A percentile compares a stretch with the other conserved stretches of the same genome.
These are phyloP conservation scores for Cicer yamashitae DNA, from an alignment of 306 rosid species.

Conservation along the genomic window DNA sequence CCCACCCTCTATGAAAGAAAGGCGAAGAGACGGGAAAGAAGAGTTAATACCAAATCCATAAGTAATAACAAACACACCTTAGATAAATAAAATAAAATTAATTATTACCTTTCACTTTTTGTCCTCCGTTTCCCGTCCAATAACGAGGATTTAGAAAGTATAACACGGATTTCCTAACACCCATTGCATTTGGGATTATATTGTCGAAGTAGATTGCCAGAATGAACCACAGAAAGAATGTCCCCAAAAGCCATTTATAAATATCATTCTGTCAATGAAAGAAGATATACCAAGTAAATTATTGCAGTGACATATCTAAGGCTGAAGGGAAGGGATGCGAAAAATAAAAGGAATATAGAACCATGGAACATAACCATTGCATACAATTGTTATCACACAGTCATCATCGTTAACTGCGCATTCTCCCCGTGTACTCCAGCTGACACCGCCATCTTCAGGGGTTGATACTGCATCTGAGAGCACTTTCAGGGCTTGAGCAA, in stretches of 20 bases:
- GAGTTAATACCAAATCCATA: constrained; percentile 13
- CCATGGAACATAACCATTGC: constrained; percentile 34
- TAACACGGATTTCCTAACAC: constrained; percentile 76
- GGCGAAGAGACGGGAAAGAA: constrained; percentile 26
- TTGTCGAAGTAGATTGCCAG: constrained; percentile 90
- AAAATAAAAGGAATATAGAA: constrained; percentile 28
- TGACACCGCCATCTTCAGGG: constrained; percentile 64
- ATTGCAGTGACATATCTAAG: constrained; percentile 19
- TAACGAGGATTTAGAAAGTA: constrained; percentile 79
- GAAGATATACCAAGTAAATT: constrained; percentile 32
- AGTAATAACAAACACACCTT: constrained; percentile 30
- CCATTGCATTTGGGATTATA: constrained; percentile 82
- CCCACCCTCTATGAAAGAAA: constrained; percentile 68
- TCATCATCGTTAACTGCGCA: constrained; percentile 49
- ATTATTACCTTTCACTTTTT: constrained; percentile 69
- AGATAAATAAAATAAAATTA: constrained; percentile 1
- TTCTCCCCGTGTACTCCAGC: constrained; percentile 74
- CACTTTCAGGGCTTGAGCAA: constrained; percentile 64
- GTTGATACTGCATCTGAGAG: constrained; percentile 67
- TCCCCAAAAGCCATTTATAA: constrained; percentile 68
- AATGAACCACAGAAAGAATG: constrained; percentile 79
- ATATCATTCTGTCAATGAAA: constrained; percentile 68
- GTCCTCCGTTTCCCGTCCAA: constrained; percentile 79
- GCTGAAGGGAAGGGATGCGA: constrained; percentile 15
- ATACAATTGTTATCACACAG: constrained; percentile 81